Evolutionary conservation across 73 alveolate genomes (phyloP).

Genomic region (Diophrys appendiculata): DNA sequence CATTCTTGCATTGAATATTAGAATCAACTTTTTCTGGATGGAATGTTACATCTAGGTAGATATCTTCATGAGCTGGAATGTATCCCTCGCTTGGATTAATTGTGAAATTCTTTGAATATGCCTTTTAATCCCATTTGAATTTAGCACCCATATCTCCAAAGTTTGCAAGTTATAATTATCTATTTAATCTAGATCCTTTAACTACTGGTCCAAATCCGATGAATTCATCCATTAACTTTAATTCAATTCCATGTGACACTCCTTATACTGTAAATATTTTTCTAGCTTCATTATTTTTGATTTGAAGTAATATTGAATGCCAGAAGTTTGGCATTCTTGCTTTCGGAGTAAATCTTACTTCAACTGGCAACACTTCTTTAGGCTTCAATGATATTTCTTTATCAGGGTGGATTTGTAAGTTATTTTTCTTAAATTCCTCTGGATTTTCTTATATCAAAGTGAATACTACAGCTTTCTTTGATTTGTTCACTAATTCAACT

Average conservation of each 20-base stretch:
- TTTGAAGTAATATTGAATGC: constrained; percentile 85
- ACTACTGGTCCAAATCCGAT: constrained; percentile 97
- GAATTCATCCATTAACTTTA: constrained; percentile 96
- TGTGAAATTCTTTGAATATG: constrained; percentile 90
- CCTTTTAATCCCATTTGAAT: constrained; percentile 93
- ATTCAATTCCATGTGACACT: constrained; percentile 98
- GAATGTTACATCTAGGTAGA: constrained; percentile 93
- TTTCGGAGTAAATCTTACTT: constrained; percentile 94
- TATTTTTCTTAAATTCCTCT: constrained; percentile 68
- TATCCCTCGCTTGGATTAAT: constrained; percentile 95
- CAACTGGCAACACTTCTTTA: constrained; percentile 90
- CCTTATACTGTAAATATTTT: constrained; percentile 92
- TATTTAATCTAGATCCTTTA: constrained; percentile 86
- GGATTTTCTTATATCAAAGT: constrained; percentile 54
- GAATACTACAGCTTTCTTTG: constrained; percentile 73
- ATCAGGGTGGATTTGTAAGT: constrained; percentile 71
- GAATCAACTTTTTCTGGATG: constrained; percentile 94
- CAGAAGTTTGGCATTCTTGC: constrained; percentile 93
- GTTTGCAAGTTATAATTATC: constrained; percentile 85
- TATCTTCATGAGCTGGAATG: constrained; percentile 95
- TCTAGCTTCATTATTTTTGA: constrained; percentile 93
- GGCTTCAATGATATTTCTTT: constrained; percentile 83
- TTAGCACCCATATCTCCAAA: constrained; percentile 97
- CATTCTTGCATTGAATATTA: constrained; percentile 88
- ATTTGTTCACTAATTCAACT: constrained; percentile 69